Evolutionary conservation across 2,329 filamentous ascomycete species (phyloP).

Genomic region (Hymenoscyphus fructigenus): DNA sequence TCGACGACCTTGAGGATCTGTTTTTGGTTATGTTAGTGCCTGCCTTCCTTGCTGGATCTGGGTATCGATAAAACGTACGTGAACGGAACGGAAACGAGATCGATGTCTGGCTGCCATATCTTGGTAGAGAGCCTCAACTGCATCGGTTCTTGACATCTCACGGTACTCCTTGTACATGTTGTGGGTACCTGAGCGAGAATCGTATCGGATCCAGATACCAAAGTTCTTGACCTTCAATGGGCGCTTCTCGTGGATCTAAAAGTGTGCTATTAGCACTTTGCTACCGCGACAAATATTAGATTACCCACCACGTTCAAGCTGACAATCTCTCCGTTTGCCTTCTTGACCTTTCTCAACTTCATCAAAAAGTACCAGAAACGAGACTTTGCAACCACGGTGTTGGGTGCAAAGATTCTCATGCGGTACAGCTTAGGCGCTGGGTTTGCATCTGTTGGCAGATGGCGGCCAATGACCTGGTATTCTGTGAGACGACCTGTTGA

Average conservation of each 20-base stretch:
- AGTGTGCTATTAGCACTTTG: conserved; percentile 20
- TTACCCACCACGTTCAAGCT: conserved; percentile 85
- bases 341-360: conserved; percentile 99
- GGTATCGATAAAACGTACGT: conserved; percentile 64
- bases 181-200: conserved; percentile 99
- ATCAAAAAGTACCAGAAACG: conserved; percentile 99
- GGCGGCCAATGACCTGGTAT: conserved; percentile 99
- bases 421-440: conserved; percentile 98
- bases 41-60: background rate
- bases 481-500: conserved; percentile 92
- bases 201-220: conserved; percentile 99
- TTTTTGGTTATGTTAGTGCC: conserved; percentile 17
- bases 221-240: conserved; percentile 99
- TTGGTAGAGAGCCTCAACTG: conserved; percentile 96
- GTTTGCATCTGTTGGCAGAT: conserved; percentile 96
- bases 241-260: conserved; percentile 95
- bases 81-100: conserved; percentile 95
- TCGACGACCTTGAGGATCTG: conserved; percentile 98
- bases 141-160: conserved; percentile 94
- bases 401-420: conserved; percentile 99
- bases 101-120: conserved; percentile 99
- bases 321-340: conserved; percentile 99
- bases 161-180: conserved; percentile 99
- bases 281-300: conserved; percentile 7
- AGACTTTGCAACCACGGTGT: conserved; percentile 98